Percentiles rank a stretch among this genome's conserved stretches.
Evolutionary conservation across 2,329 filamentous ascomycete species (phyloP).

Genomic region (Hawksworthiomyces lignivorus): DNA sequence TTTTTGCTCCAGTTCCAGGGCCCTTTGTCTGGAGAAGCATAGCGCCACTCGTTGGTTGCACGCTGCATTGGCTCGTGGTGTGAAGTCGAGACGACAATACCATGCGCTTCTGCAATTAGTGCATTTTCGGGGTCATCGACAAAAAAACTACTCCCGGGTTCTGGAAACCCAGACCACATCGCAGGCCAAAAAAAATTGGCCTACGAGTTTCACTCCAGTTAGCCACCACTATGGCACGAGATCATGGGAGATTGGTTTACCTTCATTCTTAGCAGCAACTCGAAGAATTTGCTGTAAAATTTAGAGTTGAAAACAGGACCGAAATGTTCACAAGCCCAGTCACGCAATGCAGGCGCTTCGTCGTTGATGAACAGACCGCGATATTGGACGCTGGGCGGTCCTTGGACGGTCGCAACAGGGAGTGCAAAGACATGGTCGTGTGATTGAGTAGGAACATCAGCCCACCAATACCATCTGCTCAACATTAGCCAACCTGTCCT

Average conservation of each 20-base stretch:
- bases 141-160: constrained; percentile 49
- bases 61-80: constrained; percentile 61
- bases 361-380: constrained; percentile 58
- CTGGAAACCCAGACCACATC: constrained; percentile 49
- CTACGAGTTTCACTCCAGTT: too few relatives aligned
- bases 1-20: too few relatives aligned
- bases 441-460: constrained; percentile 44
- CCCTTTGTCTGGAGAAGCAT: constrained; percentile 19
- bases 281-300: constrained; percentile 56
- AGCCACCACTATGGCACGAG: too few relatives aligned
- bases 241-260: too few relatives aligned
- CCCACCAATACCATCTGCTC: constrained; percentile 57
- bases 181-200: constrained; percentile 63
- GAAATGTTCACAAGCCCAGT: background rate
- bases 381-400: constrained; percentile 50
- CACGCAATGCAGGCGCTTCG: constrained; percentile 23
- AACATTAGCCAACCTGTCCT: too few relatives aligned
- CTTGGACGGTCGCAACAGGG: constrained; percentile 24
- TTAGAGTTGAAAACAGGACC: constrained; percentile 32
- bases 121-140: constrained; percentile 53
- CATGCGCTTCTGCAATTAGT: constrained; percentile 52
- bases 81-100: constrained; percentile 56
- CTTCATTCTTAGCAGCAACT: constrained; percentile 52
- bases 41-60: constrained; percentile 43
- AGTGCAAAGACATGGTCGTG: constrained; percentile 42